Evolutionary conservation across 164 flowering plant species (phyloP).

Genomic region (Aristolochia fimbriata): DNA sequence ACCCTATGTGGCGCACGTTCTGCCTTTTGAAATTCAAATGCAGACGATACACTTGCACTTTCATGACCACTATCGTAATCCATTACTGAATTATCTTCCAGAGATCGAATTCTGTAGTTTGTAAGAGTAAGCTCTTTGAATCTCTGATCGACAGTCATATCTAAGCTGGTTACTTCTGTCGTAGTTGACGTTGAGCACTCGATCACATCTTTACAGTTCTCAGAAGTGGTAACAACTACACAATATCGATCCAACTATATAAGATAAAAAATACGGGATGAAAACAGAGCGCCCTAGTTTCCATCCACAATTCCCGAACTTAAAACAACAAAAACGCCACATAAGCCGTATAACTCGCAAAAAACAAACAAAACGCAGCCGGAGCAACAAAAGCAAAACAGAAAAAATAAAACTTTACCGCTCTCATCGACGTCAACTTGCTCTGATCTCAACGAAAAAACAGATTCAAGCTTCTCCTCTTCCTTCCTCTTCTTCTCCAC

Average conservation of each 20-base stretch:
- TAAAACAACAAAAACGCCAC: neutral
- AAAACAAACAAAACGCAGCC: neutral
- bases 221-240: slow-evolving; percentile 30
- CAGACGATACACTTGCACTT: slow-evolving; percentile 18
- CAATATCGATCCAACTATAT: neutral
- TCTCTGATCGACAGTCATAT: slow-evolving; percentile 28
- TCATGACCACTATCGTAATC: slow-evolving; percentile 44
- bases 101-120: slow-evolving; percentile 35
- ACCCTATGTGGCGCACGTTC: slow-evolving; percentile 51
- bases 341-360: neutral
- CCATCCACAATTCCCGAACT: neutral
- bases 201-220: slow-evolving; percentile 64
- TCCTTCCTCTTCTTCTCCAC: slow-evolving; percentile 54
- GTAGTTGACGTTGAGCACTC: slow-evolving; percentile 34
- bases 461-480: slow-evolving; percentile 38
- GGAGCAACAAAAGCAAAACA: neutral
- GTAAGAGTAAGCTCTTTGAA: slow-evolving; percentile 23
- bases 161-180: slow-evolving; percentile 15
- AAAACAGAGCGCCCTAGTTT: neutral
- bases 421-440: slow-evolving; percentile 23
- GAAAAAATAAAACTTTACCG: slow-evolving; percentile 20
- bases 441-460: slow-evolving; percentile 40
- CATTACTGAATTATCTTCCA: slow-evolving; percentile 28
- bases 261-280: neutral
- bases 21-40: slow-evolving; percentile 71